These are phyloP conservation scores for Trichopus zeylanicus DNA, from an alignment of 116 monocot species.

Conservation along the genomic window DNA sequence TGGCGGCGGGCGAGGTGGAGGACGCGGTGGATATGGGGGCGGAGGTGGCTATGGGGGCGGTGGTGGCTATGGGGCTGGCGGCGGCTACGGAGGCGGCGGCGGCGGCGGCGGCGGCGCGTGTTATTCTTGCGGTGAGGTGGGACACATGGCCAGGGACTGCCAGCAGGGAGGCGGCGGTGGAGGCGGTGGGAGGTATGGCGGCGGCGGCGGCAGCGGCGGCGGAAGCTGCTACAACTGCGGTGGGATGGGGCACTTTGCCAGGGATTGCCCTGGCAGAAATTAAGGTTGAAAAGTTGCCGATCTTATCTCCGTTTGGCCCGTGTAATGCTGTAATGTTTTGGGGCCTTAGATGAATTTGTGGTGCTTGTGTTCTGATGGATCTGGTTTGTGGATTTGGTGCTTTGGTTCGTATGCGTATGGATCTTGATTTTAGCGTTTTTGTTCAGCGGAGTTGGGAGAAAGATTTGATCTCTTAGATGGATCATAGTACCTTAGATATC, in stretches of 20 bases:
- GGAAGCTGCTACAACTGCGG: conserved; percentile 20
- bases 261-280: conserved; percentile 7
- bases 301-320: background rate
- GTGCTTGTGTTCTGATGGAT: background rate
- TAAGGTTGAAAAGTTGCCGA: background rate
- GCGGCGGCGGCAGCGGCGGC: conserved; percentile 2
- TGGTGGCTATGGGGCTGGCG: conserved; percentile 8
- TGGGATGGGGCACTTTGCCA: conserved; percentile 11
- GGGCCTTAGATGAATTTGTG: too few relatives aligned
- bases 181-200: background rate
- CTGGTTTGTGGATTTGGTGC: background rate
- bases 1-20: conserved; percentile 1
- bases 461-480: background rate
- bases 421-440: background rate
- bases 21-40: conserved; percentile 1
- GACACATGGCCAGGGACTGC: conserved; percentile 22
- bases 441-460: background rate
- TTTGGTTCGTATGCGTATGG: background rate
- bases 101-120: conserved; percentile 16
- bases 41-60: conserved; percentile 4
- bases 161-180: conserved; percentile 5
- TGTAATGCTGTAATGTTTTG: background rate
- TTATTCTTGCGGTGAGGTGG: conserved; percentile 16
- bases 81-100: conserved; percentile 6
- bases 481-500: background rate